Evolutionary conservation across 371 early-diverging fungal genomes (phyloP), one percentile per base, ranked within the genome.

Genomic region (Apophysomyces variabilis): DNA sequence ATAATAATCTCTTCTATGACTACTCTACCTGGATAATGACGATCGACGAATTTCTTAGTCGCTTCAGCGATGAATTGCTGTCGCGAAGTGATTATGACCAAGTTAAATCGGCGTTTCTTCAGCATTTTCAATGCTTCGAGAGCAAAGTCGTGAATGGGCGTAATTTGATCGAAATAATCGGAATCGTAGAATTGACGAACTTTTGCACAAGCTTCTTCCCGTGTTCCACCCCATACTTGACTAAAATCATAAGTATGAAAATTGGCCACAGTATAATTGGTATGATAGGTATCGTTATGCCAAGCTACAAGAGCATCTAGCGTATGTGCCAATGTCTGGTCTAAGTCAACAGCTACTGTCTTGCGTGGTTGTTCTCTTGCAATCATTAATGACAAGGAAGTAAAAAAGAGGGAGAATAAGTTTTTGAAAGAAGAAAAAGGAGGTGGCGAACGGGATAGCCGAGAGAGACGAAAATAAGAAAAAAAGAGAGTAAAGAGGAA

Each of bases 1-100:
- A 12, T 43, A 47, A 47, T 47, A 47, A 47, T 54, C 32, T 54
- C 14, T 38, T 9, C 4, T 44, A 47, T 57, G 13, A 57, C 45
- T 45, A 58, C 68, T 32, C 54, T 72, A 61, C 77, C 77, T 18
- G 77, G 73, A 66, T 73, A 76, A 61, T 73, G 73, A 6, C 59
- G 61, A 50, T 67, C 64, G 0, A 71, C 66, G 57, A 69, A 71
- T 38, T 69, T 60, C 18, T 64, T 68, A 14, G 85, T 85, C 57
- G 77, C 66, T 62, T 80, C 85, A 16, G 85, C 85, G 35, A 85
- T 77, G 58, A 85, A 85, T 66, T 85, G 85, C 47, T 82, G 85
- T 36, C 85, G 74, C 16, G 81, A 77, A 2, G 85, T 85, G 64
- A 85, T 77, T 61, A 85, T 85, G 13, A 85, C 81, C 41, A 85